Conservation (phyloP, 139 green algal species). For the Chlamydomonas sp. region DNA sequence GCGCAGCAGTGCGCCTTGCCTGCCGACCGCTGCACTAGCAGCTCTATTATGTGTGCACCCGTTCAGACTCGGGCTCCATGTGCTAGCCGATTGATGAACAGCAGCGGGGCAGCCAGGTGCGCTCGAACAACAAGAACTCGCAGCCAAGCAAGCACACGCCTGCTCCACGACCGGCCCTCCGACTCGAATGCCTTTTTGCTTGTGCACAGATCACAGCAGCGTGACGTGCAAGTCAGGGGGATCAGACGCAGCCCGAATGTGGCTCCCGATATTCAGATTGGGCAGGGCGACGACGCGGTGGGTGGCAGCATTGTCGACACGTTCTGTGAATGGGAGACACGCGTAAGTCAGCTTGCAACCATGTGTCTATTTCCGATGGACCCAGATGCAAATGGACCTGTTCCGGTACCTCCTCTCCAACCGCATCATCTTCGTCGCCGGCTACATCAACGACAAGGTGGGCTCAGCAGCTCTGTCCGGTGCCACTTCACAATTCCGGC, state of each 20-base stretch:
- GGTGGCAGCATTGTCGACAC: background rate
- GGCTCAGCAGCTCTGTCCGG: background rate
- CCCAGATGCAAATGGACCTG: conserved; percentile 83
- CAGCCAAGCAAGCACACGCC: too few species aligned
- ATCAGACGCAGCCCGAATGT: conserved; percentile 66
- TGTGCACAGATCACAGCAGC: conserved; percentile 1
- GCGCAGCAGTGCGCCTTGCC: background rate
- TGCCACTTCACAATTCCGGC: background rate
- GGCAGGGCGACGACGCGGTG: conserved; percentile 62
- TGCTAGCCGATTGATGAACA: background rate
- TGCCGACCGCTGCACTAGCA: conserved; percentile 9
- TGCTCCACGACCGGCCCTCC: too few species aligned
- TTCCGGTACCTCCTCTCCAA: conserved; percentile 86
- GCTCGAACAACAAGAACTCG: too few species aligned
- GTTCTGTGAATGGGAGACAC: background rate
- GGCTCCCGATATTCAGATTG: conserved; percentile 61
- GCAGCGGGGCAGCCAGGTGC: background rate
- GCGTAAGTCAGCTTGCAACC: background rate
- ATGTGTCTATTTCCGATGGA: background rate
- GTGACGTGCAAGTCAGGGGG: conserved; percentile 50
- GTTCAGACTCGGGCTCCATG: background rate
- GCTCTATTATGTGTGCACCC: background rate
- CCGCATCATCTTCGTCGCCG: conserved; percentile 91
- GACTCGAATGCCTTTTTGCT: too few species aligned
- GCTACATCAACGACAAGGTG: conserved; percentile 87